Evolutionary conservation across 2,329 filamentous ascomycete genomes (phyloP), one percentile per base, ranked within the genome.

Genomic region (Hirsutella thompsonii): DNA sequence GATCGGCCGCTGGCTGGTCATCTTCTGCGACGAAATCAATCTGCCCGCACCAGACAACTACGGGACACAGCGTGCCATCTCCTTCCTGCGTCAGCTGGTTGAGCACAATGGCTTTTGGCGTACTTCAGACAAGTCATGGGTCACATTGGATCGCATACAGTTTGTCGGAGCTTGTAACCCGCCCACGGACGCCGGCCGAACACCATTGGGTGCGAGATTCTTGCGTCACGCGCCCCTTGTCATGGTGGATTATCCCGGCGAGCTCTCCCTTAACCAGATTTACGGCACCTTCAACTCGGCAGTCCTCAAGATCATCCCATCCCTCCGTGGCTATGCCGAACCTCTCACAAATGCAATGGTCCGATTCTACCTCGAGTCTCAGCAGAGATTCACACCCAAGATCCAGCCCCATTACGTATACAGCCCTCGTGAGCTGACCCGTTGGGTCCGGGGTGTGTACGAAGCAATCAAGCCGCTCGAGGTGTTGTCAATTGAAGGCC

Each of bases 1-100:
- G 59, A 94, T 98, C 52, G 92, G 92, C 19, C 82, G 90, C 51
- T 99, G 92, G 92, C 74, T 99, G 30, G 90, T 99, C 36, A 79
- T 99, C 47, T 99, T 99, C 72, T 99, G 92, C 54, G 92, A 99
- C 58, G 92, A 99, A 61, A 98, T 99, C 67, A 99, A 99, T 63
- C 72, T 99, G 69, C 92, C 92, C 6, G 90, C 92, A 4, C 92
- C 92, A 3, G 92, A 99, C 65, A 90, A 88, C 54, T 99, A 99
- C 59, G 90, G 89, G 42, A 98, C 93, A 2, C 92, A 98, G 61
- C 81, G 92, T 46, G 92, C 92, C 28, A 98, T 98, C 49, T 93
- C 92, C 5, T 98, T 99, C 74, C 64, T 99, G 49, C 81, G 93
- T 52, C 92, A 99, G 60, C 79, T 99, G 46, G 89, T 99, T 38